Conservation (phyloP, 805 yeast genomes). For the Hyphopichia homilentoma region DNA sequence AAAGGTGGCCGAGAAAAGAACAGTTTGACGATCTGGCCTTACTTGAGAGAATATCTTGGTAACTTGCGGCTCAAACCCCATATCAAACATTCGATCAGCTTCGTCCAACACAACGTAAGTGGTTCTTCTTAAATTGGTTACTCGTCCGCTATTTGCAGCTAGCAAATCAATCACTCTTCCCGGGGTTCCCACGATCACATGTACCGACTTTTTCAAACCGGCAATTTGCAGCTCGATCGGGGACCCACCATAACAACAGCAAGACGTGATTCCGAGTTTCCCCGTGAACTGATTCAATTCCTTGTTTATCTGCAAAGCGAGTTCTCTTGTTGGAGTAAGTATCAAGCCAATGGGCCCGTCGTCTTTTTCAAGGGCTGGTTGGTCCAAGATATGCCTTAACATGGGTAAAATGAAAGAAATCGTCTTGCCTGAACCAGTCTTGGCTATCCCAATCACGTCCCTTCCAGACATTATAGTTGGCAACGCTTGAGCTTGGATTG, state of each 20-base stretch:
- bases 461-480: conserved; percentile 89
- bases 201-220: conserved; percentile 70
- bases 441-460: conserved; percentile 91
- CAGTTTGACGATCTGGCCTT: conserved; percentile 85
- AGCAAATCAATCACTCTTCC: conserved; percentile 89
- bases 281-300: conserved; percentile 61
- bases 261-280: conserved; percentile 46
- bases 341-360: conserved; percentile 80
- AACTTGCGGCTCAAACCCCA: conserved; percentile 97
- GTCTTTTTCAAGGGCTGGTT: conserved; percentile 41
- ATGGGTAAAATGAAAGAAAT: conserved; percentile 82
- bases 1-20: conserved; percentile 91
- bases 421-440: conserved; percentile 96
- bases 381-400: conserved; percentile 79
- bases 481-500: conserved; percentile 87
- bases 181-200: conserved; percentile 88
- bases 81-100: conserved; percentile 94
- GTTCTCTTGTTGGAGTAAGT: conserved; percentile 88
- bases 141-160: conserved; percentile 77
- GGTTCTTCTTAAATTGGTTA: conserved; percentile 61
- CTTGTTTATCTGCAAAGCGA: conserved; percentile 77
- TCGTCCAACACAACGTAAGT: conserved; percentile 90
- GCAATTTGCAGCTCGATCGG: conserved; percentile 79
- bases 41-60: conserved; percentile 70
- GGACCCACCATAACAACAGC: conserved; percentile 91